Evolutionary conservation across 1,284 basidiomycete genomes (phyloP).

Genomic region (Fomitiporia mediterranea): DNA sequence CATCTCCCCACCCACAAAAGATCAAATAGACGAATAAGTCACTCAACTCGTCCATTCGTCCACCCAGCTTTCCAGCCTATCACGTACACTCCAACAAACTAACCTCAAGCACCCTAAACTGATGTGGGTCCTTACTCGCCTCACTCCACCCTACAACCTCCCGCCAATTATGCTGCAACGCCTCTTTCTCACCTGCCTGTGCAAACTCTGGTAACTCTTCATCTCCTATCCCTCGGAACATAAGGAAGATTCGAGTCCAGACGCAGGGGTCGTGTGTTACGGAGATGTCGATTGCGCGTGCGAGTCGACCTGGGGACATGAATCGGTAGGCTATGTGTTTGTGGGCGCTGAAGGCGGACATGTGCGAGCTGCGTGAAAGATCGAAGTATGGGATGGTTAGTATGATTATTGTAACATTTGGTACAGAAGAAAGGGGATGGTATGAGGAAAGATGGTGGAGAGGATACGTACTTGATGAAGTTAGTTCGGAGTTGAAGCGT

Average conservation of each 20-base stretch:
- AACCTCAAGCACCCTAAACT: conserved; percentile 74
- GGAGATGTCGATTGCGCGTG: conserved; percentile 77
- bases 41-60: too few species aligned
- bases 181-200: conserved; percentile 80
- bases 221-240: conserved; percentile 75
- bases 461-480: conserved; percentile 60
- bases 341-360: conserved; percentile 63
- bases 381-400: too few species aligned
- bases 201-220: conserved; percentile 69
- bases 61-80: too few species aligned
- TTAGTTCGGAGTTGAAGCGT: conserved; percentile 72
- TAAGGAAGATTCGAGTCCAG: conserved; percentile 79
- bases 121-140: conserved; percentile 60
- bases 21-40: too few species aligned
- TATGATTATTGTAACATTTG: too few species aligned
- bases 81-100: conserved; percentile 67
- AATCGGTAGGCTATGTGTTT: conserved; percentile 85
- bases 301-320: conserved; percentile 67
- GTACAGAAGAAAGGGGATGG: conserved; percentile 6
- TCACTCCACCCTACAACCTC: conserved; percentile 74
- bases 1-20: too few species aligned
- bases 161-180: conserved; percentile 71
- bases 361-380: conserved; percentile 74
- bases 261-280: conserved; percentile 73
- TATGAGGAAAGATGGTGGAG: not conserved